Evolutionary conservation across 306 rosid genomes (phyloP), one percentile per base, ranked within the genome.

Genomic region (Castanea crenata): DNA sequence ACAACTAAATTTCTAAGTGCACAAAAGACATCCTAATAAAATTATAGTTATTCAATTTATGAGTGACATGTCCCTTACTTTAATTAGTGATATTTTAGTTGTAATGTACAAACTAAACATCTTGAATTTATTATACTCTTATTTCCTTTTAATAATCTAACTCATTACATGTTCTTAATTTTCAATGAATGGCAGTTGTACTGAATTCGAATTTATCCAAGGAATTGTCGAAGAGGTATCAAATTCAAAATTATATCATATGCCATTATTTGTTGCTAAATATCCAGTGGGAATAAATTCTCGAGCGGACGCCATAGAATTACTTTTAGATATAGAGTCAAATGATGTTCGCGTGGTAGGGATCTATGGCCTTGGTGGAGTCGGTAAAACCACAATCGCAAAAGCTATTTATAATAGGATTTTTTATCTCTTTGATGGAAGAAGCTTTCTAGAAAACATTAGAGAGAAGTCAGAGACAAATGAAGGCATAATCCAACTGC

Each of bases 361-460:
- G 31, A 73, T 84, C 31, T 84, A 82, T 76, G 87, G 87, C 38
- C 41, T 35, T 68, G 54, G 80, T 18, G 85, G 87, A 11, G 73
- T 84, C 4, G 87, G 87, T 0, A 84, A 35, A 68, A 68, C 84
- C 31, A 80, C 87, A 3, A 61, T 76, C 2, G 62, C 32, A 4
- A 10, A 21, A 31, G 52, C 52, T 68, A 5, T 68, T 14, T 16
- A 68, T 68, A 68, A 68, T 8, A 9, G 5, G 21, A 55, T 72
- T 21, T 73, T 74, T 32, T 77, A 20, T 31, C 75, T 77, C 18
- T 68, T 68, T 18, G 73, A 68, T 15, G 1, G 14, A 12, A 21
- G 11, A 12, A 32, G 51, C 10, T 68, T 68, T 68, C 73, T 68
- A 32, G 52, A 20, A 7, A 19, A 68, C n/a, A 19, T 68, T 34